These are phyloP conservation scores for Blastocystis sp. DNA, from an alignment of 352 stramenopile genomes.

Conservation along the genomic window DNA sequence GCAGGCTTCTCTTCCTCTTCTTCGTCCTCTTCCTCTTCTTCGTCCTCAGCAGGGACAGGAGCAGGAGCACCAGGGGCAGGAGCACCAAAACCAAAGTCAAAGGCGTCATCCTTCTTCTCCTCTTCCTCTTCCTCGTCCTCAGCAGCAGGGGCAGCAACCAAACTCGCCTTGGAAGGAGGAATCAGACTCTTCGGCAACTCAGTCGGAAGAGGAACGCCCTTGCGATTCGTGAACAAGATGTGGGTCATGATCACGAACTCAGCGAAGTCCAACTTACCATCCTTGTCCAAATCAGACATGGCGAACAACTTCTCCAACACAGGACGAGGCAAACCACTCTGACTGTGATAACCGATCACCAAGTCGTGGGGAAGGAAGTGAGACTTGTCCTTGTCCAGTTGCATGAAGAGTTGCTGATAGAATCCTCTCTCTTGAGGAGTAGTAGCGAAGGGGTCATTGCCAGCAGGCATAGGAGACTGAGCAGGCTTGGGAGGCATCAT, in stretches of 20 bases:
- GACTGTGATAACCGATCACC: slow-evolving; percentile 58
- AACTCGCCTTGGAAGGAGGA: slow-evolving; percentile 20
- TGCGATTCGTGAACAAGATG: not conserved
- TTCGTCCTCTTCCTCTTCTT: not conserved
- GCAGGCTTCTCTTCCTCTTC: not conserved
- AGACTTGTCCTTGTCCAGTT: slow-evolving; percentile 53
- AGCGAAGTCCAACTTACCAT: slow-evolving; percentile 28
- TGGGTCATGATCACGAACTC: slow-evolving; percentile 31
- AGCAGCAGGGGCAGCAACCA: not conserved
- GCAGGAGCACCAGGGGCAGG: not conserved
- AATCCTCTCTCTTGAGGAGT: not conserved
- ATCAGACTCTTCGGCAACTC: slow-evolving; percentile 14
- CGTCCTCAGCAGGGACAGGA: not conserved
- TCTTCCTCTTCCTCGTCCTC: not conserved
- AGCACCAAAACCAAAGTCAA: not conserved
- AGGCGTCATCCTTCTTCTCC: not conserved
- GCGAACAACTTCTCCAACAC: slow-evolving; percentile 21
- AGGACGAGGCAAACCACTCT: slow-evolving; percentile 34
- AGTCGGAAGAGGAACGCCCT: slow-evolving; percentile 12
- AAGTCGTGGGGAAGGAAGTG: slow-evolving; percentile 29
- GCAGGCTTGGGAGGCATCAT: not conserved
- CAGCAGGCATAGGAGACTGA: not conserved
- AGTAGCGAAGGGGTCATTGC: not conserved
- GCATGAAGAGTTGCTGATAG: slow-evolving; percentile 52
- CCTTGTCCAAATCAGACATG: slow-evolving; percentile 48